Evolutionary conservation across 2,329 filamentous ascomycete species (phyloP), one percentile per base, ranked within the genome.

Genomic region (Colletotrichum paranaense): DNA sequence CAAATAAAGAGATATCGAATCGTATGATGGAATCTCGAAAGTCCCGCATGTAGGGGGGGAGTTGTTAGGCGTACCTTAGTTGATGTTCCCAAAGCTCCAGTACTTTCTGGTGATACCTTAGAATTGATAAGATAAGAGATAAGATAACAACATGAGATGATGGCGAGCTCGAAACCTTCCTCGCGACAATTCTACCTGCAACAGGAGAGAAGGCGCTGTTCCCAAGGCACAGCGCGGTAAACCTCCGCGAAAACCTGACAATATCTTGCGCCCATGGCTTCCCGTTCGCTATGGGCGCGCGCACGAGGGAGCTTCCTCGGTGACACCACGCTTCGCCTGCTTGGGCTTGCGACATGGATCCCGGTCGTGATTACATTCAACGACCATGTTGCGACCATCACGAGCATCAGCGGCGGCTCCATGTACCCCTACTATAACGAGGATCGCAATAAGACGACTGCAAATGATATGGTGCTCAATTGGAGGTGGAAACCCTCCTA

Each of bases 381-480:
- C 77, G 84, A 88, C 42, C 86, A 91, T 77, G 87, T 93, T 49
- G 89, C 87, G 26, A 89, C 91, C 76, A 74, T 92, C 57, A 88
- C 87, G 4, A 82, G 84, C 71, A 88, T 93, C 73, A 85, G 86
- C 46, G 92, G 92, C 2, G 81, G 86, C 24, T 95, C 92, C 24
- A 97, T 97, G 94, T 92, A 92, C 68, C 94, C 94, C 1, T 92
- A 91, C 74, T 84, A 96, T 67, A 95, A 95, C 78, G 86, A 90
- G 72, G 88, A 92, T 65, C 91, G 86, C 78, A 86, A 92, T 78
- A 86, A 87, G 77, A 90, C 86, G 72, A 84, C 84, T 75, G 80
- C 81, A 49, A 81, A 86, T 63, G 91, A 93, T 75, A 73, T 89
- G n/a, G 88, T 91, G 38, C 80, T 92, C 75, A 89, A 88, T 68